Evolutionary conservation across 257 asterid species (phyloP).

Genomic region (Marsdenia floribunda): DNA sequence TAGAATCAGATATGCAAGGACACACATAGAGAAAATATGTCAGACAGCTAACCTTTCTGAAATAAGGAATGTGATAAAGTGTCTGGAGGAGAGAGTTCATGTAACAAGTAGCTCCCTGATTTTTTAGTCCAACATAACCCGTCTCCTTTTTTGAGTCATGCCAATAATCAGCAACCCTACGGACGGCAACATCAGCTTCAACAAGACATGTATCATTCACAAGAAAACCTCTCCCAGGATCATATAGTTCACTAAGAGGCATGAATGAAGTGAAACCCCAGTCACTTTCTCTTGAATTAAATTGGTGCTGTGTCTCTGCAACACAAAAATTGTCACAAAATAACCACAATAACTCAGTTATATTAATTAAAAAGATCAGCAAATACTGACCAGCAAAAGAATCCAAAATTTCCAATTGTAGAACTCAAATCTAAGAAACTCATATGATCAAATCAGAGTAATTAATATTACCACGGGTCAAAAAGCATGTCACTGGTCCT

Average conservation of each 20-base stretch:
- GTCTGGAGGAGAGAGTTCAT: constrained; percentile 76
- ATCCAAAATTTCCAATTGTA: background rate
- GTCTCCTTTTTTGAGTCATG: constrained; percentile 70
- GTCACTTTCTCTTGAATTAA: constrained; percentile 61
- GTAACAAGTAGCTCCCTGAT: constrained; percentile 75
- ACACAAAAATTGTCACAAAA: constrained; percentile 10
- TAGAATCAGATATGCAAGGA: background rate
- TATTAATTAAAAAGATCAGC: background rate
- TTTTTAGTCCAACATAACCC: constrained; percentile 66
- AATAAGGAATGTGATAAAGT: constrained; percentile 62
- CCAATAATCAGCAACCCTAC: constrained; percentile 55
- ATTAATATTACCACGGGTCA: background rate
- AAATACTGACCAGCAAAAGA: background rate
- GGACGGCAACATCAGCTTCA: constrained; percentile 70
- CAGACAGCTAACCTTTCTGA: constrained; percentile 33
- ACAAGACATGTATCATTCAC: constrained; percentile 49
- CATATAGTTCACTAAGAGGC: constrained; percentile 64
- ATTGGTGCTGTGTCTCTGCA: constrained; percentile 71
- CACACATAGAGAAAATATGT: background rate
- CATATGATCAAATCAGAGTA: background rate
- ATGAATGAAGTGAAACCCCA: constrained; percentile 74
- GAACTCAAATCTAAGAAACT: background rate
- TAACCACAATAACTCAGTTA: constrained; percentile 5
- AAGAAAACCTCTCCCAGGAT: constrained; percentile 57
- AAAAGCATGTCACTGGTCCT: background rate